Percentiles rank a stretch among this genome's conserved stretches.
Evolutionary conservation across 805 yeast genomes (phyloP).

Genomic region (Zygoascus ofunaensis): DNA sequence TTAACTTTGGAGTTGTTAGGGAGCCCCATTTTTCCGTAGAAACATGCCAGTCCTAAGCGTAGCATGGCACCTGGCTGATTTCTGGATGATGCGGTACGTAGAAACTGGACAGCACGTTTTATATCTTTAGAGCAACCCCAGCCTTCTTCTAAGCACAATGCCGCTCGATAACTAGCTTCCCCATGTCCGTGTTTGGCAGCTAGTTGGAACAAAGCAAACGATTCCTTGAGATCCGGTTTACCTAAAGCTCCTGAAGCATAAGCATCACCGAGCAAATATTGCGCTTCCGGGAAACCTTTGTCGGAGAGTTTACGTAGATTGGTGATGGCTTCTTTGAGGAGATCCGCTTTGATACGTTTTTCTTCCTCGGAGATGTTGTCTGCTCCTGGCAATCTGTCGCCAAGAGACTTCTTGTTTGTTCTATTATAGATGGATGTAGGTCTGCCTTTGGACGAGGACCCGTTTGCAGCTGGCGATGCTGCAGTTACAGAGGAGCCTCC

Average conservation of each 20-base stretch:
- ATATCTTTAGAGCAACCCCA: slow-evolving; percentile 86
- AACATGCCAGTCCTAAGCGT: slow-evolving; percentile 80
- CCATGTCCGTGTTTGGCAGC: slow-evolving; percentile 93
- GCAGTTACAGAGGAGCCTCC: neutral
- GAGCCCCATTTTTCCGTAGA: slow-evolving; percentile 77
- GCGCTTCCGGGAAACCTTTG: slow-evolving; percentile 82
- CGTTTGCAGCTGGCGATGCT: neutral
- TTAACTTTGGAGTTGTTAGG: slow-evolving; percentile 54
- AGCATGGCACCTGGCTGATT: slow-evolving; percentile 97
- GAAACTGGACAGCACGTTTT: slow-evolving; percentile 70
- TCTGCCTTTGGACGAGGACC: neutral
- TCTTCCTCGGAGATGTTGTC: slow-evolving; percentile 15
- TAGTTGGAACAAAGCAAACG: slow-evolving; percentile 66
- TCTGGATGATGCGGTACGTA: slow-evolving; percentile 78
- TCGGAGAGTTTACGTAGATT: slow-evolving; percentile 65
- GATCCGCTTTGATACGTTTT: slow-evolving; percentile 38
- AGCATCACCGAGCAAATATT: slow-evolving; percentile 85
- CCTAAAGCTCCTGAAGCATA: slow-evolving; percentile 78
- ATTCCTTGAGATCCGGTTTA: slow-evolving; percentile 66
- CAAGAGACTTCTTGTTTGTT: neutral
- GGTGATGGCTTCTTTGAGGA: slow-evolving; percentile 67
- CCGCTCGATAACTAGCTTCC: slow-evolving; percentile 85
- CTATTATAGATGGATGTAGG: neutral
- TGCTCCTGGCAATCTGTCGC: neutral
- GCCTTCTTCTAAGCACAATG: slow-evolving; percentile 89